Conservation (phyloP, 2,329 filamentous ascomycete genomes). For the Ceratocystis lukuohia region DNA sequence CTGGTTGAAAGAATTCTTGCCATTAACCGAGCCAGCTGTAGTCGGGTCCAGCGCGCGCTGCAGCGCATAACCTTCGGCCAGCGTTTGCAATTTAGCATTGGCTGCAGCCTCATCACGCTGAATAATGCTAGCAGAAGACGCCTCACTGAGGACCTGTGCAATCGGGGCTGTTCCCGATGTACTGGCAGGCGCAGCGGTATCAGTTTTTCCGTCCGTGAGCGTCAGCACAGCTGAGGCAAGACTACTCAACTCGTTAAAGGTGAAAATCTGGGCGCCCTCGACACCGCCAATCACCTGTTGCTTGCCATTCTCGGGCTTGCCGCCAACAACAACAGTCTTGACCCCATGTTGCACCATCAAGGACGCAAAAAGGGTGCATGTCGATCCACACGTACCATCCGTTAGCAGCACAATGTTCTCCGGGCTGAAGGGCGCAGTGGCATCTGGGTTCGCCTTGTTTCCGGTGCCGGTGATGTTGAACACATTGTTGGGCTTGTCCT, state of each 20-base stretch:
- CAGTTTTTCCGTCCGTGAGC: constrained; percentile 21
- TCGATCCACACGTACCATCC: constrained; percentile 22
- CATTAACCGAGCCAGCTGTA: constrained; percentile 23
- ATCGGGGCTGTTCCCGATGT: neutral
- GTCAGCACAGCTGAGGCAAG: constrained; percentile 24
- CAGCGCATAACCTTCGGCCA: constrained; percentile 28
- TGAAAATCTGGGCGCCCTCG: constrained; percentile 27
- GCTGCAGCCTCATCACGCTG: constrained; percentile 15
- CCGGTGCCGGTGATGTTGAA: constrained; percentile 34
- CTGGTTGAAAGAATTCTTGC: constrained; percentile 22
- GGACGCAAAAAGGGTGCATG: constrained; percentile 27
- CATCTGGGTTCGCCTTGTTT: constrained; percentile 29
- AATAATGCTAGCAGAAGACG: neutral
- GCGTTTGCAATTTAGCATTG: constrained; percentile 23
- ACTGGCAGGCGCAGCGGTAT: neutral
- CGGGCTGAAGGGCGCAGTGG: constrained; percentile 25
- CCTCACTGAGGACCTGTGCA: neutral
- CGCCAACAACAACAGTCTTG: constrained; percentile 40
- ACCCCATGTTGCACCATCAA: constrained; percentile 32
- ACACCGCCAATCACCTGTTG: constrained; percentile 56
- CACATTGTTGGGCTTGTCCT: constrained; percentile 25
- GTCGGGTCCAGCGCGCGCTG: constrained; percentile 22
- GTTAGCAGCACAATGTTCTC: constrained; percentile 22
- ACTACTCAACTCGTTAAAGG: constrained; percentile 24
- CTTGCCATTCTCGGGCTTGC: constrained; percentile 37